phyloP scores from a whole-genome alignment of 2,329 filamentous ascomycete species.

The Hymenoscyphus fraxineus region DNA sequence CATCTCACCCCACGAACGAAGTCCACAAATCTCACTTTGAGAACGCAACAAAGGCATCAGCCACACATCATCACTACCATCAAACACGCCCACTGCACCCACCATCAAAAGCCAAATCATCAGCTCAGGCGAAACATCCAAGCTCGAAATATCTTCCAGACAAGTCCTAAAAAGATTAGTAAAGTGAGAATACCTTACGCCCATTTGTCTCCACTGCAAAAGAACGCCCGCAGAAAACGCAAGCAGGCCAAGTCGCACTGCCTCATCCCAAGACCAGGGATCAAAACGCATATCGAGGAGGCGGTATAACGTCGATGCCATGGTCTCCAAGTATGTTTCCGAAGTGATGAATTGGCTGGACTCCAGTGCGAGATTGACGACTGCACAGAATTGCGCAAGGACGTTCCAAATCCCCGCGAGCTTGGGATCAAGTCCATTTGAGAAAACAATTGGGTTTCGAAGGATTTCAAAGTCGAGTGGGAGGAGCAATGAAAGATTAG shows the following conservation, averaged over 20 bases:
- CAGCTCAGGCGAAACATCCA: neutral
- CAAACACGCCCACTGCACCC: neutral
- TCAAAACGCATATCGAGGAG: neutral
- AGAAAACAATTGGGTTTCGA: neutral
- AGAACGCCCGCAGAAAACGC: neutral
- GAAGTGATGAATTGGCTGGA: conserved; percentile 23
- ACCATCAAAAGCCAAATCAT: neutral
- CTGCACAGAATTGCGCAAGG: neutral
- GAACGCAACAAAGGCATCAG: neutral
- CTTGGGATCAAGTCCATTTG: neutral
- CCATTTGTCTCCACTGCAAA: neutral
- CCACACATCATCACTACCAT: neutral
- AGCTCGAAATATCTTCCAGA: neutral
- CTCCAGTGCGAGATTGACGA: conserved; percentile 19
- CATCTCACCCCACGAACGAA: neutral
- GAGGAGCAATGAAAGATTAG: neutral
- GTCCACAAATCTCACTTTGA: neutral
- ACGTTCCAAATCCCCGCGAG: neutral
- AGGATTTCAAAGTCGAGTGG: neutral
- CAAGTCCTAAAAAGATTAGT: neutral
- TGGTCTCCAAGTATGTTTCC: conserved; percentile 31
- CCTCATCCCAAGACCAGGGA: neutral
- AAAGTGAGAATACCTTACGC: neutral
- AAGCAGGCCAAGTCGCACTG: neutral
- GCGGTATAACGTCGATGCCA: conserved; percentile 31